These are phyloP conservation scores for Cerioporus squamosus DNA, from an alignment of 1,284 basidiomycete species.

Conservation along the genomic window DNA sequence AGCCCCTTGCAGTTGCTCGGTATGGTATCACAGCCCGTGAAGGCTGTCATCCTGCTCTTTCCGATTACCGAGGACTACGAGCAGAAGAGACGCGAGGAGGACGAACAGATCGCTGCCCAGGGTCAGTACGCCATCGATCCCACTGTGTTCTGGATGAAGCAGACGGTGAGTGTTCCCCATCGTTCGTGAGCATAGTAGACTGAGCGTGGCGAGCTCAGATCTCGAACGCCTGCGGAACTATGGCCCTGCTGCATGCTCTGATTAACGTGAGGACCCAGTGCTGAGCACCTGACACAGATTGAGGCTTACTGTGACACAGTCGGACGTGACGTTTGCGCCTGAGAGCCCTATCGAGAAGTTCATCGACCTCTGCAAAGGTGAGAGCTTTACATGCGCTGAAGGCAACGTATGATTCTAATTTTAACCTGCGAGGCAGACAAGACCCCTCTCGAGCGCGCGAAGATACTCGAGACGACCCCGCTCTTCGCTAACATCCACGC, in stretches of 20 bases:
- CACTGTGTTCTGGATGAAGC: slow-evolving; percentile 76
- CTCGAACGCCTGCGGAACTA: slow-evolving; percentile 88
- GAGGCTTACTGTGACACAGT: slow-evolving; percentile 41
- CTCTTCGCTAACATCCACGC: slow-evolving; percentile 81
- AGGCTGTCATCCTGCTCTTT: slow-evolving; percentile 84
- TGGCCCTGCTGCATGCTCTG: slow-evolving; percentile 83
- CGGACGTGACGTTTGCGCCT: slow-evolving; percentile 57
- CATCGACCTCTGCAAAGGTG: slow-evolving; percentile 65
- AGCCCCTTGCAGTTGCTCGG: slow-evolving; percentile 57
- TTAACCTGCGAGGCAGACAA: slow-evolving; percentile 45
- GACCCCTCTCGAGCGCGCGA: slow-evolving; percentile 73
- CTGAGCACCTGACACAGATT: neutral
- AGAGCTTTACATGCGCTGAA: neutral
- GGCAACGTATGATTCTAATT: too few species aligned
- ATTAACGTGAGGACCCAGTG: slow-evolving; percentile 59
- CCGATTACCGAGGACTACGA: slow-evolving; percentile 65
- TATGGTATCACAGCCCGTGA: slow-evolving; percentile 72
- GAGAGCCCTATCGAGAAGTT: slow-evolving; percentile 66
- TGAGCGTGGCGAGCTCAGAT: slow-evolving; percentile 53
- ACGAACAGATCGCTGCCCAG: slow-evolving; percentile 47
- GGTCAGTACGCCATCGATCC: slow-evolving; percentile 61
- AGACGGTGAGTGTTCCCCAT: slow-evolving; percentile 63
- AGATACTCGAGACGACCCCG: slow-evolving; percentile 73
- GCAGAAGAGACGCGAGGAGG: slow-evolving; percentile 58
- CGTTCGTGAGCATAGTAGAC: neutral